These are phyloP conservation scores for Trichosporon coremiiforme DNA, from an alignment of 1,284 basidiomycete genomes.

Conservation along the genomic window DNA sequence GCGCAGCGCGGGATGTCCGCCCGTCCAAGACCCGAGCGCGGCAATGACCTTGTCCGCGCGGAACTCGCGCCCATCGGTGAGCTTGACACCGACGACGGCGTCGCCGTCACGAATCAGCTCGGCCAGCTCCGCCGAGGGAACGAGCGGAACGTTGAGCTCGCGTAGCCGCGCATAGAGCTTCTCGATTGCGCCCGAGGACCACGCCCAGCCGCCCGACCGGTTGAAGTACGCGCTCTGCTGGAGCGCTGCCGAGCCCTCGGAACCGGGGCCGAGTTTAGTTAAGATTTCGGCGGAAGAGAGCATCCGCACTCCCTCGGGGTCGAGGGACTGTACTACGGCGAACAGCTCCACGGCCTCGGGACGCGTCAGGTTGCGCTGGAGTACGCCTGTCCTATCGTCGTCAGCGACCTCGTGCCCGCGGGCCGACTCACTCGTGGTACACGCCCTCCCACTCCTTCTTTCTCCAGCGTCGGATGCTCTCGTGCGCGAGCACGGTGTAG, in stretches of 20 bases:
- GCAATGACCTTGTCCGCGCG: conserved; percentile 35
- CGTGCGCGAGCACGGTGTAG: conserved; percentile 70
- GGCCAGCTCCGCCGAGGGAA: conserved; percentile 59
- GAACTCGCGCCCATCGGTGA: conserved; percentile 45
- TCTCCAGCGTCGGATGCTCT: conserved; percentile 74
- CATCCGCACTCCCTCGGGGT: background rate
- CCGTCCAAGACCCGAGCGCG: conserved; percentile 38
- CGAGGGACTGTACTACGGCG: background rate
- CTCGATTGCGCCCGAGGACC: conserved; percentile 67
- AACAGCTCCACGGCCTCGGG: background rate
- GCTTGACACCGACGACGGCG: background rate
- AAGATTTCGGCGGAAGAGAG: background rate
- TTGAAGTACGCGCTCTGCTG: conserved; percentile 63
- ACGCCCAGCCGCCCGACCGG: conserved; percentile 75
- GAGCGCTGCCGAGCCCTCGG: conserved; percentile 33
- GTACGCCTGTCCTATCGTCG: background rate
- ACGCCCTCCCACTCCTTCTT: conserved; percentile 66
- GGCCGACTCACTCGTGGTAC: conserved; percentile 68
- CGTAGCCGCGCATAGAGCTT: conserved; percentile 63
- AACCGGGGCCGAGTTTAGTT: background rate
- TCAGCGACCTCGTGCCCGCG: too few relatives aligned
- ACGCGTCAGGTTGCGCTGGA: background rate
- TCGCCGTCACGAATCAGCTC: background rate
- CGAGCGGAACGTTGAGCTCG: conserved; percentile 63
- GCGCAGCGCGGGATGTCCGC: conserved; percentile 39